phyloP scores from a whole-genome alignment of 176 grass and related monocot genomes.

The Triticum turgidum region DNA sequence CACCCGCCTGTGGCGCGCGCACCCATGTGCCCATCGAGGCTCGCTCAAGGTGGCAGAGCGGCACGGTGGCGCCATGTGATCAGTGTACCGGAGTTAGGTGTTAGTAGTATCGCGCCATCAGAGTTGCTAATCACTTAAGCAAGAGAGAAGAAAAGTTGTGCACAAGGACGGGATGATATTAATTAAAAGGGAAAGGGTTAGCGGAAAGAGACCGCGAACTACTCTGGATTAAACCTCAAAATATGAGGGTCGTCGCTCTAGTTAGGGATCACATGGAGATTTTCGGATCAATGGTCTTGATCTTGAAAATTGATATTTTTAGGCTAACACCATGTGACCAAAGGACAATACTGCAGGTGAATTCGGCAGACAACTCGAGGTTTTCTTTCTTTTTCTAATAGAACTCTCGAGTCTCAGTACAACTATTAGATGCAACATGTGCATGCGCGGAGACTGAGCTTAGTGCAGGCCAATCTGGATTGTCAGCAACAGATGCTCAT shows the following conservation, averaged over 20 bases:
- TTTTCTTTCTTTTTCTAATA: background rate
- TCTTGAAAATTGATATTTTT: background rate
- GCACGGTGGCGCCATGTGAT: slow-evolving; percentile 11
- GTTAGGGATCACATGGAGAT: background rate
- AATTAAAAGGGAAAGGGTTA: background rate
- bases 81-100: background rate
- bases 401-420: background rate
- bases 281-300: background rate
- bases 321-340: background rate
- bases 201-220: background rate
- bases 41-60: background rate
- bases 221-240: background rate
- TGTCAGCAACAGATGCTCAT: background rate
- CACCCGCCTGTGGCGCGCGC: background rate
- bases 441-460: background rate
- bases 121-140: background rate
- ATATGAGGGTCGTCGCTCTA: background rate
- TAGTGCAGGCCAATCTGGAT: background rate
- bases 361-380: background rate
- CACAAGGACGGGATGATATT: background rate
- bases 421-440: background rate
- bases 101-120: background rate
- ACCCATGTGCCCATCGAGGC: background rate
- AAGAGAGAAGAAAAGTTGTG: background rate
- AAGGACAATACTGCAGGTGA: background rate